These are phyloP conservation scores for Amauroascus niger DNA, from an alignment of 2,329 filamentous ascomycete genomes.

Conservation along the genomic window DNA sequence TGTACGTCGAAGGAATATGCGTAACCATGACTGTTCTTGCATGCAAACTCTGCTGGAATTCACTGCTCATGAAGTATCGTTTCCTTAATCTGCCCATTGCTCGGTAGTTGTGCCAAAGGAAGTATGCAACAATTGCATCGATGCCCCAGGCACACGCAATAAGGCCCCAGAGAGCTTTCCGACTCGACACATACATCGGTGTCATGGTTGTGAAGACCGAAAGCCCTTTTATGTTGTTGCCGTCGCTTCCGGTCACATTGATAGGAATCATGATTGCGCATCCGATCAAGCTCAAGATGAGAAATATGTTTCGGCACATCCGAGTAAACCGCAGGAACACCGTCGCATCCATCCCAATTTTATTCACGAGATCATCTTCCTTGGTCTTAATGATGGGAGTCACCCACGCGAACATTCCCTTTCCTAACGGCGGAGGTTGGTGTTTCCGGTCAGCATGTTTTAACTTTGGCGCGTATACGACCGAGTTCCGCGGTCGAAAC, in stretches of 20 bases:
- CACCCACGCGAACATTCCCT: constrained; percentile 81
- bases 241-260: constrained; percentile 51
- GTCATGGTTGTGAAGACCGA: constrained; percentile 40
- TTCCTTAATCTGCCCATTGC: constrained; percentile 62
- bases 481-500: constrained; percentile 78
- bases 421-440: constrained; percentile 74
- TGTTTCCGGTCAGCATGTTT: constrained; percentile 89
- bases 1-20: constrained; percentile 67
- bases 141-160: constrained; percentile 54
- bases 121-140: constrained; percentile 64
- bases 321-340: constrained; percentile 78
- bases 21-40: constrained; percentile 54
- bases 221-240: constrained; percentile 19
- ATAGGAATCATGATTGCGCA: constrained; percentile 71
- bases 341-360: constrained; percentile 81
- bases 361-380: constrained; percentile 67
- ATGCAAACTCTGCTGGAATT: constrained; percentile 82
- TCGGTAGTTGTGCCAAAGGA: constrained; percentile 84
- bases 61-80: constrained; percentile 70
- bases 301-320: constrained; percentile 89
- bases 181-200: constrained; percentile 41
- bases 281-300: constrained; percentile 60
- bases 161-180: constrained; percentile 48
- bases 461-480: constrained; percentile 88
- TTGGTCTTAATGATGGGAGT: constrained; percentile 65